Evolutionary conservation across 164 flowering plant species (phyloP).

Genomic region (Umbilicus rupestris): DNA sequence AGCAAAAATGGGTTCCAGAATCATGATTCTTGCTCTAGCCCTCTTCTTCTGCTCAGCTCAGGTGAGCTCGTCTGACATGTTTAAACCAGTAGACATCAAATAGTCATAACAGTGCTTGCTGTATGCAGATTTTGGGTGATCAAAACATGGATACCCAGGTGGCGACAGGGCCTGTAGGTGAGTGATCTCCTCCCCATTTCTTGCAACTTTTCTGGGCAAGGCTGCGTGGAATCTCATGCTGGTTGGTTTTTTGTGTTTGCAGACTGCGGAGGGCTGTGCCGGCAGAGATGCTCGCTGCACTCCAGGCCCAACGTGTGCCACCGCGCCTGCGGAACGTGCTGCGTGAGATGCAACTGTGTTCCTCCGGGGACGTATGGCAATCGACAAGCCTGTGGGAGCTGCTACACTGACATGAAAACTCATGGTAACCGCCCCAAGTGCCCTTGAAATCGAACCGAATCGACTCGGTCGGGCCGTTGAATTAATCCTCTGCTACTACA

Average conservation of each 20-base stretch:
- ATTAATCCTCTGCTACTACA: too few relatives aligned
- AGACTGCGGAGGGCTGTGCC: constrained; percentile 33
- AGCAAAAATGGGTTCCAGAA: constrained; percentile 19
- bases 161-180: background rate
- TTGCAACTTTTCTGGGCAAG: too few relatives aligned
- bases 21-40: constrained; percentile 16
- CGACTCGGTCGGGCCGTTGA: background rate
- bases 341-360: constrained; percentile 35
- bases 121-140: constrained; percentile 7
- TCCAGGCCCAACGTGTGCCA: constrained; percentile 37
- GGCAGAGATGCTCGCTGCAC: constrained; percentile 25
- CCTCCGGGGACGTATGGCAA: constrained; percentile 42
- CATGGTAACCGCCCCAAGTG: constrained; percentile 34
- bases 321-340: constrained; percentile 40
- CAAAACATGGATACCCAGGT: background rate
- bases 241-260: constrained; percentile 3
- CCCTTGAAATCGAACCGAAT: constrained; percentile 18
- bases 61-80: constrained; percentile 7
- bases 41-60: constrained; percentile 19
- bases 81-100: background rate
- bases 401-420: constrained; percentile 43
- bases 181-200: too few relatives aligned
- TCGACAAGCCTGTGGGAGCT: constrained; percentile 29
- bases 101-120: background rate
- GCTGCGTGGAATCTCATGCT: background rate